Evolutionary conservation across 1,284 basidiomycete genomes (phyloP).

Genomic region (Ustilago bromivora): DNA sequence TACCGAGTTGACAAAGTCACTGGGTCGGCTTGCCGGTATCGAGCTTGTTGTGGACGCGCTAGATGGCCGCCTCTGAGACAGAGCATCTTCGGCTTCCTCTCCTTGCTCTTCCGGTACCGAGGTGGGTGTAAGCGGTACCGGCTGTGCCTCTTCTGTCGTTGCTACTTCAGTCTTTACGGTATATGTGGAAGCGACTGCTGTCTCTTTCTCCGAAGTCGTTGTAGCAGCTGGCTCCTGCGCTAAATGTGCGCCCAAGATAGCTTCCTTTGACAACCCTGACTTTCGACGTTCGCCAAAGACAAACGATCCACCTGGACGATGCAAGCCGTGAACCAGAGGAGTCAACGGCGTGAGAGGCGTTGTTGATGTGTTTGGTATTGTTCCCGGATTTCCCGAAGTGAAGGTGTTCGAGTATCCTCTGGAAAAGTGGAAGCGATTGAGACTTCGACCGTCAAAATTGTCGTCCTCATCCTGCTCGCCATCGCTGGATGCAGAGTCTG

Average conservation of each 20-base stretch:
- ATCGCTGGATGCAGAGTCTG: conserved; percentile 2
- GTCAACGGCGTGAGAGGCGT: conserved; percentile 17
- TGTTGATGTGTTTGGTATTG: conserved; percentile 8
- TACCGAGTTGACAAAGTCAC: conserved; percentile 8
- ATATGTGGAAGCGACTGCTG: background rate
- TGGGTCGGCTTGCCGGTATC: conserved; percentile 8
- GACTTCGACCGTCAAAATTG: conserved; percentile 8
- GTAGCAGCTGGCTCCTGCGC: background rate
- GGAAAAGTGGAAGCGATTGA: conserved; percentile 6
- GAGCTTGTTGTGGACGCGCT: conserved; percentile 1
- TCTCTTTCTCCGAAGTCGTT: background rate
- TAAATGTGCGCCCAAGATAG: background rate
- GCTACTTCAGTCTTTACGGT: background rate
- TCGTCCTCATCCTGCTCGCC: conserved; percentile 16
- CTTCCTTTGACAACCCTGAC: conserved; percentile 3
- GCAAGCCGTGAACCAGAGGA: conserved; percentile 2
- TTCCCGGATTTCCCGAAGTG: conserved; percentile 1
- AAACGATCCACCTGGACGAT: background rate
- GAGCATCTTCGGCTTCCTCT: background rate
- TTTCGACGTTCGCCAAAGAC: conserved; percentile 1
- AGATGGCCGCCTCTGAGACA: background rate
- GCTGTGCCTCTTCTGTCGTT: background rate
- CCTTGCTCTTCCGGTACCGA: background rate
- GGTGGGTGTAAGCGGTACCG: background rate
- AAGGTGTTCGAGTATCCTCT: conserved; percentile 6